Percentiles rank a stretch among this genome's conserved stretches.
phyloP scores from a whole-genome alignment of 305 asterid genomes.

The Solanum hybrid region DNA sequence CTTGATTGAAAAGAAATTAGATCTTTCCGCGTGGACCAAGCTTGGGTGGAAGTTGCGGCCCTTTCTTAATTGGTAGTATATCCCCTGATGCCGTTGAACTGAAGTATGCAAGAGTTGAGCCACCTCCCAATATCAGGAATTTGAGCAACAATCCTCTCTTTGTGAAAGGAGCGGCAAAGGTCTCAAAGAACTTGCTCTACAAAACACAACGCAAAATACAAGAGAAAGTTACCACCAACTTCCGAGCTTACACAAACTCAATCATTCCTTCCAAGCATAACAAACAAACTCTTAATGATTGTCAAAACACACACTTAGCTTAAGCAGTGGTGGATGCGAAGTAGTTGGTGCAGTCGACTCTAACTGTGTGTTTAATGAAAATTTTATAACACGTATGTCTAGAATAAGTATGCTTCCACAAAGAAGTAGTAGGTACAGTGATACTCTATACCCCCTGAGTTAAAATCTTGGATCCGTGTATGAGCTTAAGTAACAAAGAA shows the following conservation, averaged over 20 bases:
- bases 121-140: slow-evolving; percentile 89
- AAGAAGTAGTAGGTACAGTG: not conserved
- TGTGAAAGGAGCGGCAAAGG: slow-evolving; percentile 97
- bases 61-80: slow-evolving; percentile 79
- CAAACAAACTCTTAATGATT: not conserved
- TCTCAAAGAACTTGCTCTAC: slow-evolving; percentile 94
- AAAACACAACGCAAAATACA: not conserved
- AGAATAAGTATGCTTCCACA: not conserved
- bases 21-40: slow-evolving; percentile 82
- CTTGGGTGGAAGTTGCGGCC: slow-evolving; percentile 92
- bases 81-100: slow-evolving; percentile 87
- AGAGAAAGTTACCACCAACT: not conserved
- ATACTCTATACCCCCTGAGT: not conserved
- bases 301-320: not conserved
- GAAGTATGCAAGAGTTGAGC: slow-evolving; percentile 71
- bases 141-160: slow-evolving; percentile 92
- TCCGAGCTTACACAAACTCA: not conserved
- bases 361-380: not conserved
- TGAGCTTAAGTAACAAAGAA: not conserved
- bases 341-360: not conserved
- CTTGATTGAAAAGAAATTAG: slow-evolving; percentile 20
- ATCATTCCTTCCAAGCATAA: not conserved
- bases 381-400: not conserved
- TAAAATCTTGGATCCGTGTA: not conserved
- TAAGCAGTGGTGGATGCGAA: not conserved